phyloP scores from a whole-genome alignment of 2,329 filamentous ascomycete species.

The Lomentospora prolificans region DNA sequence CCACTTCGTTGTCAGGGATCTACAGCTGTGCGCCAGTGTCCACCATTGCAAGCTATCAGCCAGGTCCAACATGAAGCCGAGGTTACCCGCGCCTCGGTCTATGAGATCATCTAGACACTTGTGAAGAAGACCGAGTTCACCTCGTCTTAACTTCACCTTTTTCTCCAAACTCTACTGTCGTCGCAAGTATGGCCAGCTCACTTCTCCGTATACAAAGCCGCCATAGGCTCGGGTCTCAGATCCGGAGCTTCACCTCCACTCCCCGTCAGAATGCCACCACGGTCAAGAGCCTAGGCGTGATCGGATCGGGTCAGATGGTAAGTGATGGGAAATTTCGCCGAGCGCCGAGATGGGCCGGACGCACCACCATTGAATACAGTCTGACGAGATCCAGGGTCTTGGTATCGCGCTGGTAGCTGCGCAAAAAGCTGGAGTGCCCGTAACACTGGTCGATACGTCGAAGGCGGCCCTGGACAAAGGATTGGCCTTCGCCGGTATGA shows the following conservation, averaged over 20 bases:
- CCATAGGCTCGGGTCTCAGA: conserved; percentile 4
- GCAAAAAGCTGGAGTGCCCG: conserved; percentile 70
- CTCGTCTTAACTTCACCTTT: not conserved
- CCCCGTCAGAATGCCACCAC: conserved; percentile 52
- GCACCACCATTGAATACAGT: not conserved
- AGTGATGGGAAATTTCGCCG: conserved; percentile 15
- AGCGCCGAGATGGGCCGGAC: too few species aligned
- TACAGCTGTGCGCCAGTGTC: not conserved
- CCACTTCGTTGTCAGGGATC: not conserved
- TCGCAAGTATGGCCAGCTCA: conserved; percentile 31
- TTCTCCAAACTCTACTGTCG: conserved; percentile 5
- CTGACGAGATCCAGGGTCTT: conserved; percentile 54
- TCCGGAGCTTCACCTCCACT: conserved; percentile 60
- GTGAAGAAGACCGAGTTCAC: not conserved
- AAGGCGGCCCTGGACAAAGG: conserved; percentile 82
- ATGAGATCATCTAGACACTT: conserved; percentile 11
- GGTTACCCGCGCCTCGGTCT: conserved; percentile 32
- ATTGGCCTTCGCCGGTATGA: conserved; percentile 70
- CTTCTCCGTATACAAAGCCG: conserved; percentile 25
- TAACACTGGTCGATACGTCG: conserved; percentile 76
- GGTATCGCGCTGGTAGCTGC: conserved; percentile 94
- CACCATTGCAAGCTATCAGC: too few species aligned
- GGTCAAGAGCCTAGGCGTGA: conserved; percentile 80
- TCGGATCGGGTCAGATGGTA: conserved; percentile 96
- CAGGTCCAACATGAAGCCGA: conserved; percentile 23